These are phyloP conservation scores for Linnemannia hyalina DNA, from an alignment of 192 early-diverging fungal species.

Conservation along the genomic window DNA sequence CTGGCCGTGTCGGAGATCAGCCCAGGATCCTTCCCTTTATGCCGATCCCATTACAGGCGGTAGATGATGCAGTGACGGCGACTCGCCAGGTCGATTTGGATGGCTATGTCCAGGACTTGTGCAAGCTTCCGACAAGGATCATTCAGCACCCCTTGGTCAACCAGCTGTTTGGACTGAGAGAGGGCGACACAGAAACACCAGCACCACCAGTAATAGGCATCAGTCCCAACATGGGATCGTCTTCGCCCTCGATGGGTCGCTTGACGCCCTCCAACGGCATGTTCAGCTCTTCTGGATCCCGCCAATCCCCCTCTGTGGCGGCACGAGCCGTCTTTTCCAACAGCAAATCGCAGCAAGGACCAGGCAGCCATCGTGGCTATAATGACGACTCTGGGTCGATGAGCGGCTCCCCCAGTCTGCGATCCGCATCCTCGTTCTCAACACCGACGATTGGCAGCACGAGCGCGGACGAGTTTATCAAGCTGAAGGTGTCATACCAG, in stretches of 20 bases:
- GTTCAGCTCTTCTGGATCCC: slow-evolving; percentile 35
- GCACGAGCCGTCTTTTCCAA: slow-evolving; percentile 19
- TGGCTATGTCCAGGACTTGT: slow-evolving; percentile 74
- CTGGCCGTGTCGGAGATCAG: slow-evolving; percentile 65
- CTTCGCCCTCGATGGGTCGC: slow-evolving; percentile 21
- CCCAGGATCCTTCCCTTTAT: slow-evolving; percentile 73
- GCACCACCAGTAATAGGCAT: slow-evolving; percentile 3
- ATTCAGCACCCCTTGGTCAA: slow-evolving; percentile 61
- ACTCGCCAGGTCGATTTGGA: slow-evolving; percentile 75
- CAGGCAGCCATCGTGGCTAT: slow-evolving; percentile 21
- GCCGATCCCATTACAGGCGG: slow-evolving; percentile 72
- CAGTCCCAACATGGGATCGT: slow-evolving; percentile 10
- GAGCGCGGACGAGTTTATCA: slow-evolving; percentile 60
- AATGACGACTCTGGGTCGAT: slow-evolving; percentile 25
- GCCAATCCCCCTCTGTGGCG: slow-evolving; percentile 54
- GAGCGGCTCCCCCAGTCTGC: slow-evolving; percentile 40
- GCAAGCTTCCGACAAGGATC: slow-evolving; percentile 69
- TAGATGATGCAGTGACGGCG: slow-evolving; percentile 77
- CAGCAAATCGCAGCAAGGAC: slow-evolving; percentile 15
- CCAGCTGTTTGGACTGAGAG: slow-evolving; percentile 65
- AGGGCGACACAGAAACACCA: slow-evolving; percentile 69
- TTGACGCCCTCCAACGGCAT: slow-evolving; percentile 40
- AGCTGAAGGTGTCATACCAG: slow-evolving; percentile 78
- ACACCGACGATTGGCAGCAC: background rate
- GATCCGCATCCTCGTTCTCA: slow-evolving; percentile 46